These are phyloP conservation scores for Santalum album DNA, from an alignment of 164 flowering plant species.

Conservation along the genomic window DNA sequence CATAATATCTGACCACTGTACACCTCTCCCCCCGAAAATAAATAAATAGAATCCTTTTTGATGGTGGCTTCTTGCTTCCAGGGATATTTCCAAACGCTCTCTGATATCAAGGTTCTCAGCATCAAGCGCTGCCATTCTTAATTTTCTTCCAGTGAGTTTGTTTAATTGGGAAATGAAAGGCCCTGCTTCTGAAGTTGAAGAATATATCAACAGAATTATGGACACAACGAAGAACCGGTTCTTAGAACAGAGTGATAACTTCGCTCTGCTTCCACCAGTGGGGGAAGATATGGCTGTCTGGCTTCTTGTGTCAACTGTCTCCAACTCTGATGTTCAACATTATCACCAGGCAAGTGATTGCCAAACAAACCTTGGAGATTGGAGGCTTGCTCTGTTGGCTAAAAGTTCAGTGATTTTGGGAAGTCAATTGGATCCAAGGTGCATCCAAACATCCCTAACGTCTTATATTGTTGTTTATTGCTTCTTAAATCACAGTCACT, in stretches of 20 bases:
- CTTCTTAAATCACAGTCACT: not conserved
- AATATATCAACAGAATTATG: constrained; percentile 26
- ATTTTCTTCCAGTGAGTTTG: constrained; percentile 50
- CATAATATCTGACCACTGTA: too few species aligned
- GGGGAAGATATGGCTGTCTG: constrained; percentile 53
- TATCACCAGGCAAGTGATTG: constrained; percentile 16
- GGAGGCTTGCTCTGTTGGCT: constrained; percentile 73
- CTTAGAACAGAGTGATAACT: constrained; percentile 14
- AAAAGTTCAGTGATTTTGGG: constrained; percentile 53
- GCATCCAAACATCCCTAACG: constrained; percentile 4
- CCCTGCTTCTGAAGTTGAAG: constrained; percentile 20
- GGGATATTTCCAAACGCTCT: constrained; percentile 61
- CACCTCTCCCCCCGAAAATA: too few species aligned
- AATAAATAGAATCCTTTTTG: not conserved
- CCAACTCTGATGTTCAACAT: constrained; percentile 25
- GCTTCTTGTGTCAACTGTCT: constrained; percentile 54
- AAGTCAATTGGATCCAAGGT: constrained; percentile 65
- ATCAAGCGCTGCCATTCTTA: constrained; percentile 30
- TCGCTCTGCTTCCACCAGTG: constrained; percentile 17
- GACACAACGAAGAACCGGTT: constrained; percentile 34
- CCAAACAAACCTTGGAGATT: constrained; percentile 26
- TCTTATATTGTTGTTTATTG: not conserved
- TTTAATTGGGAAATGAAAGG: constrained; percentile 36
- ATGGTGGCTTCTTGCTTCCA: constrained; percentile 14
- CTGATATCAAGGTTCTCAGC: constrained; percentile 57